Conservation (phyloP, 441 rosid species). For the Populus trichocarpa region DNA sequence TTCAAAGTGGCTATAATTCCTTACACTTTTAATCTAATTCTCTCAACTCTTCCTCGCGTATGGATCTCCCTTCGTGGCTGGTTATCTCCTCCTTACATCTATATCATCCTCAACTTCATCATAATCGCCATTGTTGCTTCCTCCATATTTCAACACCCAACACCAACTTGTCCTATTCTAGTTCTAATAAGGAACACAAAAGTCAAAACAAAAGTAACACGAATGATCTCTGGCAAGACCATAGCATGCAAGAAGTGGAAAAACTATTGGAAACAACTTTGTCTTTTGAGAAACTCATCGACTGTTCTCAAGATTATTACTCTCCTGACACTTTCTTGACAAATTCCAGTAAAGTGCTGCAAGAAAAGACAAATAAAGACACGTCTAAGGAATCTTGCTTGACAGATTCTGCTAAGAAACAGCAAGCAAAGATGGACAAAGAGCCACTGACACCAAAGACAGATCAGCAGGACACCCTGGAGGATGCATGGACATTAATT, state of each 20-base stretch:
- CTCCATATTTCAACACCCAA: constrained; percentile 25
- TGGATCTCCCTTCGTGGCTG: constrained; percentile 44
- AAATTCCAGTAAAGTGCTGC: too few species aligned
- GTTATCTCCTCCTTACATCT: constrained; percentile 63
- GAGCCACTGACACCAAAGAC: not conserved
- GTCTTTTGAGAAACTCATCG: not conserved
- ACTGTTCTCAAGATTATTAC: constrained; percentile 11
- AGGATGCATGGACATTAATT: constrained; percentile 58
- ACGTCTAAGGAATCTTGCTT: not conserved
- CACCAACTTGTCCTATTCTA: not conserved
- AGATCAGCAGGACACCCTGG: constrained; percentile 47
- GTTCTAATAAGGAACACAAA: not conserved
- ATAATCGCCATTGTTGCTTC: constrained; percentile 57
- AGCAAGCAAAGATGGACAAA: constrained; percentile 22
- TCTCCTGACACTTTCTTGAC: constrained; percentile 3
- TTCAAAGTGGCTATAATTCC: constrained; percentile 40
- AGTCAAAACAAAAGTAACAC: not conserved
- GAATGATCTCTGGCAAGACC: not conserved
- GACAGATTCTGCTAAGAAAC: not conserved
- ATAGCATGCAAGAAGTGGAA: not conserved
- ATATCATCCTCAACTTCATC: constrained; percentile 55
- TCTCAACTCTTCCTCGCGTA: constrained; percentile 27
- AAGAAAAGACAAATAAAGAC: not conserved
- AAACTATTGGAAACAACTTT: not conserved
- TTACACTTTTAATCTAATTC: constrained; percentile 17